Evolutionary conservation across 192 early-diverging fungal genomes (phyloP), one percentile per base, ranked within the genome.

Genomic region (Linnemannia exigua): DNA sequence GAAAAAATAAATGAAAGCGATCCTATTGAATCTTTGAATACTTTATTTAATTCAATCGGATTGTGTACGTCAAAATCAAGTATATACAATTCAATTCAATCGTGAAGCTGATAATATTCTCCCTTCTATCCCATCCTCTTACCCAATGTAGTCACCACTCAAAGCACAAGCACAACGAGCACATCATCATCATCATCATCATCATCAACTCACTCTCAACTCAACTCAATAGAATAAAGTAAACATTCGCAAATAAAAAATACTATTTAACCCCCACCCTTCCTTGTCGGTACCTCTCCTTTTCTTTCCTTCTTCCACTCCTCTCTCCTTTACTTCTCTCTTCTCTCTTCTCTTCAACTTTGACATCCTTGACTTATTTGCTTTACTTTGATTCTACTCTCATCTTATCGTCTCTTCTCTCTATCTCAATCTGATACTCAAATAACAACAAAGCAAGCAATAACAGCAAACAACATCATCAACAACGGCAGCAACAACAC

Each of bases 191-290:
- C 9, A 14, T 28, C 52, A 52, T 2, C 20, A 20, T 17, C n/a
- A n/a, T n/a, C n/a, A n/a, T n/a, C n/a, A n/a, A n/a, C n/a, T n/a
- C n/a, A n/a, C n/a, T n/a, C n/a, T n/a, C n/a, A n/a, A n/a, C n/a
- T 17, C 52, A 58, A n/a, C 22, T 20, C 7, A 54, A 54, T 54
- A 54, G 1, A 22, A 1, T 51, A 22, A 22, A 54, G n/a, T n/a
- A 54, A 54, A 54, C n/a, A 50, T 19, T 50, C 7, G n/a, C 22
- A 1, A n/a, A 31, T 36, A 63, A 25, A 67, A 76, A 25, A 69
- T 16, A 67, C 50, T 77, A 79, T 79, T 58, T 71, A 78, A 79
- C 68, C 52, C 35, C 31, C 63, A 28, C 46, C 0, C 38, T 14
- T 66, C 44, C 58, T 63, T 22, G 8, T 47, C 44, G 20, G 14